phyloP scores from a whole-genome alignment of 2,329 filamentous ascomycete species.

The Botrytis aclada region DNA sequence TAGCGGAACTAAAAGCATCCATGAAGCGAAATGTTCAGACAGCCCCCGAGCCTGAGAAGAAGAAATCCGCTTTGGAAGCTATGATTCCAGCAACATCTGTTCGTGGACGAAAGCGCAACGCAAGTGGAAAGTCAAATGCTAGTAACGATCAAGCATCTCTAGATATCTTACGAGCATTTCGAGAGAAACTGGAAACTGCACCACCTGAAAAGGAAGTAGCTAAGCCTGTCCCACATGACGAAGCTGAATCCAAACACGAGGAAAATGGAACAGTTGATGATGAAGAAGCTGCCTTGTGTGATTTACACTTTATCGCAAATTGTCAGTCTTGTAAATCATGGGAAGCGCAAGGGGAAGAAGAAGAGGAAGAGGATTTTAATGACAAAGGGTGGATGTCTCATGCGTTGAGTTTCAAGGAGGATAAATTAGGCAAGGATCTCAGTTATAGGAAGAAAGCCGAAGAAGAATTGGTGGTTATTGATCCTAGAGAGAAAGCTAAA shows the following conservation, averaged over 20 bases:
- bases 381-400: constrained; percentile 83
- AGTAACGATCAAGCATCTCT: constrained; percentile 63
- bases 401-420: constrained; percentile 79
- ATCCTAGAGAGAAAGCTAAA: constrained; percentile 78
- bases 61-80: constrained; percentile 66
- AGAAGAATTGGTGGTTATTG: constrained; percentile 88
- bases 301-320: constrained; percentile 92
- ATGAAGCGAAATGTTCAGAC: constrained; percentile 65
- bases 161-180: constrained; percentile 74
- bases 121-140: constrained; percentile 51
- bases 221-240: constrained; percentile 29
- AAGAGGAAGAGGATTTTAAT: constrained; percentile 54
- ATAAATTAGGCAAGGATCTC: constrained; percentile 85
- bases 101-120: constrained; percentile 66
- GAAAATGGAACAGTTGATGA: constrained; percentile 46
- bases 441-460: constrained; percentile 88
- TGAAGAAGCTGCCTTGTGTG: constrained; percentile 75
- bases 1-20: constrained; percentile 75
- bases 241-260: constrained; percentile 19
- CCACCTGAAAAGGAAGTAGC: constrained; percentile 42
- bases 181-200: constrained; percentile 65
- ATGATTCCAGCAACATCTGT: constrained; percentile 72
- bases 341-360: constrained; percentile 53
- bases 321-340: constrained; percentile 89
- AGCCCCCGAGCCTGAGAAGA: constrained; percentile 53